Percentiles rank a stretch among this genome's conserved stretches.
Evolutionary conservation across 2,329 filamentous ascomycete genomes (phyloP).

Genomic region (Penicillium sp.): DNA sequence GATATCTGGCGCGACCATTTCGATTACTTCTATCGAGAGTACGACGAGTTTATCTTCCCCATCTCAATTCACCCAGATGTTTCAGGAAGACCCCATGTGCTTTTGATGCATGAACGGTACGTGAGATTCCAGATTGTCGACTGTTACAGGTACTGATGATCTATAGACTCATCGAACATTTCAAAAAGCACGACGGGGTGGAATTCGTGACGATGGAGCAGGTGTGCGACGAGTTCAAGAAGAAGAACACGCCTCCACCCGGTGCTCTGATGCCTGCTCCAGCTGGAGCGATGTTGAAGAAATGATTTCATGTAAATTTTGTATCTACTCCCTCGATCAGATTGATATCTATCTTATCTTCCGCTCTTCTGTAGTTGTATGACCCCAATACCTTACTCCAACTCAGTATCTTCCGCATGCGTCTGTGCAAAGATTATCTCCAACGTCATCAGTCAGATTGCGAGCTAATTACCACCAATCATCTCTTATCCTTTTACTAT

Average conservation of each 20-base stretch:
- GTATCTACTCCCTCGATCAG: too few relatives aligned
- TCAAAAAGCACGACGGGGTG: constrained; percentile 28
- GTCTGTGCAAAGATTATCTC: background rate
- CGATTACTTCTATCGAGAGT: constrained; percentile 68
- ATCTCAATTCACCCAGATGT: constrained; percentile 74
- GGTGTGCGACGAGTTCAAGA: constrained; percentile 25
- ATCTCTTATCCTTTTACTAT: background rate
- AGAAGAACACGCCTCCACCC: constrained; percentile 19
- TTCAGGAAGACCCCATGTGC: constrained; percentile 64
- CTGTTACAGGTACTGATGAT: too few relatives aligned
- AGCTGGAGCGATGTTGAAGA: constrained; percentile 11
- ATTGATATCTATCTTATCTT: background rate
- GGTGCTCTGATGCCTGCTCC: constrained; percentile 23
- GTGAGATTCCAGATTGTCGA: too few relatives aligned
- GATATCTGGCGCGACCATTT: constrained; percentile 60
- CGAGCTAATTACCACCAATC: background rate
- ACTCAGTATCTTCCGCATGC: background rate
- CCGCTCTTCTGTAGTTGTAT: background rate
- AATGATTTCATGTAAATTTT: background rate
- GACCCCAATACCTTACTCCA: background rate
- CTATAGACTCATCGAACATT: constrained; percentile 26
- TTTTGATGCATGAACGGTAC: constrained; percentile 68
- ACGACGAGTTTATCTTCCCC: constrained; percentile 71
- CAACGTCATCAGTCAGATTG: background rate
- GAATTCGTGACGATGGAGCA: constrained; percentile 30